A percentile compares a stretch with the other conserved stretches of the same genome.
Evolutionary conservation across 192 early-diverging fungal species (phyloP).

Genomic region (Oehlia diaphana): DNA sequence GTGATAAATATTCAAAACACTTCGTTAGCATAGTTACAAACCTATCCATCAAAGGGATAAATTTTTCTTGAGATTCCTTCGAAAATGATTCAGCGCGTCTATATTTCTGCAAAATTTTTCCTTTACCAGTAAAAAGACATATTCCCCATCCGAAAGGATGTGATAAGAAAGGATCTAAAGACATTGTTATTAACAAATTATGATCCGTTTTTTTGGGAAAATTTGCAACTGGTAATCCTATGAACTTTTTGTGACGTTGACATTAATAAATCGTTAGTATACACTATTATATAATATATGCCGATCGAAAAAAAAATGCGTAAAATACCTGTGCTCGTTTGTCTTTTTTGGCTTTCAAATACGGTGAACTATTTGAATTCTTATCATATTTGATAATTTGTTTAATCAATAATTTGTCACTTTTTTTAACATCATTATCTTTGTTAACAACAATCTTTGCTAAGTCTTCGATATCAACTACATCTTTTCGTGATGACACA

Average conservation of each 20-base stretch:
- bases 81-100: not conserved
- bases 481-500: not conserved
- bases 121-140: slow-evolving; percentile 5
- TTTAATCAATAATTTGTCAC: not conserved
- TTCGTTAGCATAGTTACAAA: slow-evolving; percentile 11
- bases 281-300: not conserved
- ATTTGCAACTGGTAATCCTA: not conserved
- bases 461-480: slow-evolving; percentile 8
- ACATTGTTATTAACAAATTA: slow-evolving; percentile 30
- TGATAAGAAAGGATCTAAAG: slow-evolving; percentile 3
- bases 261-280: not conserved
- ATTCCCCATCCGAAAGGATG: slow-evolving; percentile 24
- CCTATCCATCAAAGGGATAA: slow-evolving; percentile 7
- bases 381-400: slow-evolving; percentile 13
- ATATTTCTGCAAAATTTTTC: not conserved
- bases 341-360: not conserved
- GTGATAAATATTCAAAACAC: not conserved
- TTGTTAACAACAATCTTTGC: not conserved
- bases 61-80: not conserved
- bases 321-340: not conserved
- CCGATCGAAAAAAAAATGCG: too few species aligned
- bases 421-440: not conserved
- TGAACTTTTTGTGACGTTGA: not conserved
- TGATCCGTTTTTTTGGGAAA: slow-evolving; percentile 11
- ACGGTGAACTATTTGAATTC: not conserved